phyloP scores from a whole-genome alignment of 768 basidiomycete genomes.

The Mycena galericulata region DNA sequence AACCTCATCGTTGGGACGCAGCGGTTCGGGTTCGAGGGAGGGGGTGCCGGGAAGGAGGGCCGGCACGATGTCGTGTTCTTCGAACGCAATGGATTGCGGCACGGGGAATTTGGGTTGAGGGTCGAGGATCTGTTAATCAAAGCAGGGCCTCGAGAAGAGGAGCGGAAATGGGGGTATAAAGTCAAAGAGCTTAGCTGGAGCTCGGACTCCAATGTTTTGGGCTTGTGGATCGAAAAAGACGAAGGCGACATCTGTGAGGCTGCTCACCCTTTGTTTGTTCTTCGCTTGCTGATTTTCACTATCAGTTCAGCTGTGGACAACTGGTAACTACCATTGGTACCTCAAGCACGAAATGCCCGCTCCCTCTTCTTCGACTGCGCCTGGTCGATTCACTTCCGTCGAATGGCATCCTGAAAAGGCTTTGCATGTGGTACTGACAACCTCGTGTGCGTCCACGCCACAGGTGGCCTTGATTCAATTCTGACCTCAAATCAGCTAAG shows the following conservation, averaged over 20 bases:
- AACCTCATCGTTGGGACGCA: slow-evolving; percentile 87
- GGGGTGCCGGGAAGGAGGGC: slow-evolving; percentile 72
- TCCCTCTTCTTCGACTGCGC: slow-evolving; percentile 45
- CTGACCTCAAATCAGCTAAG: slow-evolving; percentile 50
- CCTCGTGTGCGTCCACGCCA: slow-evolving; percentile 61
- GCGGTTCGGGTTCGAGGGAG: slow-evolving; percentile 82
- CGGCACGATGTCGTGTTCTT: slow-evolving; percentile 93
- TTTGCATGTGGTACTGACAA: slow-evolving; percentile 73
- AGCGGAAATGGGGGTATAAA: slow-evolving; percentile 71
- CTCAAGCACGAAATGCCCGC: slow-evolving; percentile 89
- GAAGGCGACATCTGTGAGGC: slow-evolving; percentile 77
- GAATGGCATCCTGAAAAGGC: slow-evolving; percentile 91
- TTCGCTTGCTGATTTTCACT: slow-evolving; percentile 19
- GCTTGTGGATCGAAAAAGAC: slow-evolving; percentile 83
- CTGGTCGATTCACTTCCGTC: slow-evolving; percentile 76
- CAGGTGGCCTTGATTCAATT: neutral
- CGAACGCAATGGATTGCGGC: slow-evolving; percentile 93
- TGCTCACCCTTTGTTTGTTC: slow-evolving; percentile 3
- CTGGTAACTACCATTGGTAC: slow-evolving; percentile 97
- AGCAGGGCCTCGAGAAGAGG: slow-evolving; percentile 50
- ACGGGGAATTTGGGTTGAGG: slow-evolving; percentile 86
- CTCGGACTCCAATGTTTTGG: slow-evolving; percentile 86
- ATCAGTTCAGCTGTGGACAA: slow-evolving; percentile 93
- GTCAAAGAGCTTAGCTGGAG: slow-evolving; percentile 89
- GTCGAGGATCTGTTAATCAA: slow-evolving; percentile 46